These are phyloP conservation scores for Phytophthora sp. DNA, from an alignment of 352 stramenopile species.

Conservation along the genomic window DNA sequence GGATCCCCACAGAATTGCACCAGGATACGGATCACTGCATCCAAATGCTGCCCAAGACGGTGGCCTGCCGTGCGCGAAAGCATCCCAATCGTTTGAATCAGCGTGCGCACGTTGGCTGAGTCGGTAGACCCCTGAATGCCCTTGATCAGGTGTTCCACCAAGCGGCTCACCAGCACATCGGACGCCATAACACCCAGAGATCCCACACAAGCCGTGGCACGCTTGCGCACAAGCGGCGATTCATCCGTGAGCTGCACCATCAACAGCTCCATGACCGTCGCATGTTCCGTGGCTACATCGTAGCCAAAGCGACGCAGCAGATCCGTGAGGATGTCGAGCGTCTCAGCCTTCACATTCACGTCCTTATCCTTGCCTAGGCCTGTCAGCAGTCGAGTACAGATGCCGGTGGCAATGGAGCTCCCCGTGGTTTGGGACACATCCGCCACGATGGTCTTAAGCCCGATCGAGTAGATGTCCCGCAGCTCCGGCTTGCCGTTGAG, in stretches of 20 bases:
- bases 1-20: constrained; percentile 93
- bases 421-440: constrained; percentile 94
- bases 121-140: constrained; percentile 86
- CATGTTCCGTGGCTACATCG: constrained; percentile 88
- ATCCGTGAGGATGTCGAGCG: constrained; percentile 97
- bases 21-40: constrained; percentile 97
- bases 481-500: constrained; percentile 96
- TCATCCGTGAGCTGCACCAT: constrained; percentile 84
- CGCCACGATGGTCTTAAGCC: constrained; percentile 96
- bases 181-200: constrained; percentile 95
- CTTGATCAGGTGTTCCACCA: constrained; percentile 93
- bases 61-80: constrained; percentile 96
- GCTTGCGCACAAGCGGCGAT: constrained; percentile 94
- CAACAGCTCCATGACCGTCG: constrained; percentile 89
- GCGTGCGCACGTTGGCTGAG: constrained; percentile 85
- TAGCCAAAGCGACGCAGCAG: constrained; percentile 96
- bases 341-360: constrained; percentile 91
- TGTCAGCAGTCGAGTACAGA: constrained; percentile 73
- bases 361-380: constrained; percentile 75
- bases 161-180: constrained; percentile 93
- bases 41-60: constrained; percentile 94
- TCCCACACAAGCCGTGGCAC: constrained; percentile 94
- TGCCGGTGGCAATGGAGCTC: constrained; percentile 73
- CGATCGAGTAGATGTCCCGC: constrained; percentile 99
- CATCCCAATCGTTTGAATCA: constrained; percentile 98